phyloP scores from a whole-genome alignment of 2,329 filamentous ascomycete genomes.

The Arachnomyces sp. region DNA sequence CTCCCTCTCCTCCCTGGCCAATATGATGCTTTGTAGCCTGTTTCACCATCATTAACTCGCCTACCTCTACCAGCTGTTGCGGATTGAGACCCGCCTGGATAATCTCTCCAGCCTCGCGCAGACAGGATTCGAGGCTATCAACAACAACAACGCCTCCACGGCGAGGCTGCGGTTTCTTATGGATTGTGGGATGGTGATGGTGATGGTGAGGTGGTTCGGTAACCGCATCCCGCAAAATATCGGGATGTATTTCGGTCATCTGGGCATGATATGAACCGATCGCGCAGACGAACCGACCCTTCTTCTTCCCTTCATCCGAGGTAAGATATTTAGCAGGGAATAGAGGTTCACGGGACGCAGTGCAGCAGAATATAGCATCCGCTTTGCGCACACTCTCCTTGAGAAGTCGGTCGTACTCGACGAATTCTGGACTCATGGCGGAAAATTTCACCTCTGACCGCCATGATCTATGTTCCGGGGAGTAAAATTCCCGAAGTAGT shows the following conservation, averaged over 20 bases:
- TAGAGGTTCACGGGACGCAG: constrained; percentile 62
- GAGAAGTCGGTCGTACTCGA: constrained; percentile 58
- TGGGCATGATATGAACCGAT: constrained; percentile 51
- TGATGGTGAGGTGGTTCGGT: constrained; percentile 33
- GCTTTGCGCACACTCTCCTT: constrained; percentile 60
- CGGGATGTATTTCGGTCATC: constrained; percentile 77
- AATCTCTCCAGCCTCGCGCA: constrained; percentile 80
- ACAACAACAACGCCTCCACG: constrained; percentile 54
- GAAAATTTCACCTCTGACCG: constrained; percentile 61
- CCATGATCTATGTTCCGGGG: constrained; percentile 48
- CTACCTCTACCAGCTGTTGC: constrained; percentile 74
- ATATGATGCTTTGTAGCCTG: constrained; percentile 36
- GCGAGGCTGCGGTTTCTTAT: constrained; percentile 41
- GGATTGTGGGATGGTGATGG: constrained; percentile 26
- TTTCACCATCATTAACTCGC: constrained; percentile 64
- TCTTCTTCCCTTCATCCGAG: constrained; percentile 40
- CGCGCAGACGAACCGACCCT: constrained; percentile 36
- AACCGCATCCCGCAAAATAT: constrained; percentile 60
- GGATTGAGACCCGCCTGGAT: constrained; percentile 66
- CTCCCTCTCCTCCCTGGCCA: constrained; percentile 28
- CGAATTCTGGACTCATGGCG: constrained; percentile 60
- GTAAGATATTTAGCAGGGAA: constrained; percentile 70
- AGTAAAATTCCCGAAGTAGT: constrained; percentile 49
- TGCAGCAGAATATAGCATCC: constrained; percentile 84
- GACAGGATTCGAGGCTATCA: constrained; percentile 65